Evolutionary conservation across 1,284 basidiomycete species (phyloP), one percentile per base, ranked within the genome.

Genomic region (Cutaneotrichosporon mucoides): DNA sequence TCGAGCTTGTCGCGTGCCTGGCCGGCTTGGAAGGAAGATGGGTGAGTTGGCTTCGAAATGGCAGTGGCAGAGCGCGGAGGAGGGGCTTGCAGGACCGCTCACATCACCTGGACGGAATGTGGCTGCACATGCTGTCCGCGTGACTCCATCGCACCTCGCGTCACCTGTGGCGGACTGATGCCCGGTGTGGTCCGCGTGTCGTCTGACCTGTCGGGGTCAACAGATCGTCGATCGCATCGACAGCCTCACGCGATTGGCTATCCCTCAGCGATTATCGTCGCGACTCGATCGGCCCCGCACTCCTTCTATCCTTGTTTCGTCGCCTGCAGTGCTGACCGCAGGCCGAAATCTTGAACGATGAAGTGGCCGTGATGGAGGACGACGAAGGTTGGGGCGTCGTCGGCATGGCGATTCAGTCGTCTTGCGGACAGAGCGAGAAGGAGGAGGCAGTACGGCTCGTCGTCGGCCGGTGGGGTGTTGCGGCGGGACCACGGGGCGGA

Each of bases 401-500:
- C 69, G 90, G 87, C 67, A 82, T 86, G 61, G 81, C 87, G n/a
- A 89, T 92, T 66, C 84, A 89, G 64, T 87, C 88, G 8, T 72
- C 68, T 7, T 93, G 92, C 73, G 89, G 89, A 16, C 65, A 67
- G 36, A 84, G 86, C 53, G 91, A 93, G 71, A 82, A 88, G 61
- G 91, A 95, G 75, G 92, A 96, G 75, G 89, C 86, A 60, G 88
- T 94, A 2, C 81, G 92, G 53, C 76, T 91, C 46, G 80, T 96
- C 40, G 85, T 92, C 13, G 82, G 85, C 48, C 86, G 91, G 69
- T 89, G 91, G 49, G 86, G 90, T 3, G 61, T 72, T 6, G 60
- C 60, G 7, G 59, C 62, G 4, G 73, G 73, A 11, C 70, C 68
- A 7, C 56, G 69, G 40, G 56, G 50, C 6, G 69, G 69, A 2